phyloP scores from a whole-genome alignment of 2,329 filamentous ascomycete species.

The Paraphoma sp. region DNA sequence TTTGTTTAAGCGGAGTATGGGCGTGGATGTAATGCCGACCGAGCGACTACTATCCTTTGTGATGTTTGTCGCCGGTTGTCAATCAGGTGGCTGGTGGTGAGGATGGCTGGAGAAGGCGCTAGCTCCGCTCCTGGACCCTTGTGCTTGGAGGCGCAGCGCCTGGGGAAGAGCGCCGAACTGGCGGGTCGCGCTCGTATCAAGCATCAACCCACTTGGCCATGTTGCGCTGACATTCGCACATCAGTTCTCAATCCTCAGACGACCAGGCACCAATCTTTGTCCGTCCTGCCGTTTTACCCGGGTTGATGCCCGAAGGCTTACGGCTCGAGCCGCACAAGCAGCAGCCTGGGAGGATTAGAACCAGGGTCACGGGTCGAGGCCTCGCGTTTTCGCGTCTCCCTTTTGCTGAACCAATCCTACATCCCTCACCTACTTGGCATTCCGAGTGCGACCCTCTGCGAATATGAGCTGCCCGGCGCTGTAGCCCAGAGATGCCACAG shows the following conservation, averaged over 20 bases:
- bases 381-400: not conserved
- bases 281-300: slow-evolving; percentile 1
- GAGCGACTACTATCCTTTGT: not conserved
- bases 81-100: not conserved
- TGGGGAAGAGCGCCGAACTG: not conserved
- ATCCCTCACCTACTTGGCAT: slow-evolving; percentile 26
- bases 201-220: not conserved
- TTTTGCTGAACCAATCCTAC: slow-evolving; percentile 18
- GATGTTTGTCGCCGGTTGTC: not conserved
- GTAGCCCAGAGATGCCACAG: slow-evolving; percentile 5
- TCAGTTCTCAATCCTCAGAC: not conserved
- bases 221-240: not conserved
- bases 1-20: not conserved
- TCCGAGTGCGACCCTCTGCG: slow-evolving; percentile 18
- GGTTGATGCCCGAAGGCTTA: not conserved
- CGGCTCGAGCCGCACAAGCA: slow-evolving; percentile 2
- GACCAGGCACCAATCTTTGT: not conserved
- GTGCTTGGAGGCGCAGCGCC: not conserved
- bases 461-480: slow-evolving; percentile 10
- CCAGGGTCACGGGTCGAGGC: not conserved
- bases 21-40: not conserved
- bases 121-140: slow-evolving; percentile 1
- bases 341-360: not conserved
- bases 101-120: not conserved
- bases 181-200: slow-evolving; percentile 1